Conservation (phyloP, 441 rosid genomes). For the Populus hybrid region DNA sequence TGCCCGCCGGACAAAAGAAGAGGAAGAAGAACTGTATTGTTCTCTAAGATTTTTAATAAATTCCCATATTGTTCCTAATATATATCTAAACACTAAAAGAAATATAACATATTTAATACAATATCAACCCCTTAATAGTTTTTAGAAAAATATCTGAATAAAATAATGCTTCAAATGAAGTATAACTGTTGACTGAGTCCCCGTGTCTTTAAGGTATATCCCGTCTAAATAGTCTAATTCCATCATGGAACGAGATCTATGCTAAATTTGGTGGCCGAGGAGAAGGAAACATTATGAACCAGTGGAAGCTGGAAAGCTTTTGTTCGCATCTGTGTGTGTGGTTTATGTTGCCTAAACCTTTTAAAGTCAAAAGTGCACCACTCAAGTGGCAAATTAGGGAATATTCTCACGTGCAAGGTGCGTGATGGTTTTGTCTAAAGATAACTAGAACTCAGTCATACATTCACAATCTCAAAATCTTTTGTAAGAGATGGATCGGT, state of each 20-base stretch:
- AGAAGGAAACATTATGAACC: constrained; percentile 19
- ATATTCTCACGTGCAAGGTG: constrained; percentile 25
- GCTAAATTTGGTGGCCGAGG: constrained; percentile 29
- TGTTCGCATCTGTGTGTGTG: constrained; percentile 8
- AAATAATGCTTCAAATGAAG: neutral
- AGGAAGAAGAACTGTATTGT: neutral
- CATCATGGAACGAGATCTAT: neutral
- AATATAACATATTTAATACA: too few relatives aligned
- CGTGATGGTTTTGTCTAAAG: neutral
- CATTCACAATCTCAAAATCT: neutral
- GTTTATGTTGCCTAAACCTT: constrained; percentile 4
- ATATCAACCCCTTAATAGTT: too few relatives aligned
- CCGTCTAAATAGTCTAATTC: neutral
- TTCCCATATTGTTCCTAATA: too few relatives aligned
- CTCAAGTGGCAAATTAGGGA: constrained; percentile 16
- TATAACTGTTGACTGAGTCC: too few relatives aligned
- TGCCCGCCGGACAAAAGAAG: neutral
- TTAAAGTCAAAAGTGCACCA: constrained; percentile 2
- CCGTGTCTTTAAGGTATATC: too few relatives aligned
- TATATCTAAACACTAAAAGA: too few relatives aligned
- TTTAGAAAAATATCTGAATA: neutral
- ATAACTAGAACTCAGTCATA: neutral
- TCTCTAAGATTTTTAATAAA: too few relatives aligned
- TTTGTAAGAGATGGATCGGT: neutral
- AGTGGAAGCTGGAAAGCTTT: constrained; percentile 23